These are phyloP conservation scores for Stephanodiscus triporus DNA, from an alignment of 108 stramenopile species.

Conservation along the genomic window DNA sequence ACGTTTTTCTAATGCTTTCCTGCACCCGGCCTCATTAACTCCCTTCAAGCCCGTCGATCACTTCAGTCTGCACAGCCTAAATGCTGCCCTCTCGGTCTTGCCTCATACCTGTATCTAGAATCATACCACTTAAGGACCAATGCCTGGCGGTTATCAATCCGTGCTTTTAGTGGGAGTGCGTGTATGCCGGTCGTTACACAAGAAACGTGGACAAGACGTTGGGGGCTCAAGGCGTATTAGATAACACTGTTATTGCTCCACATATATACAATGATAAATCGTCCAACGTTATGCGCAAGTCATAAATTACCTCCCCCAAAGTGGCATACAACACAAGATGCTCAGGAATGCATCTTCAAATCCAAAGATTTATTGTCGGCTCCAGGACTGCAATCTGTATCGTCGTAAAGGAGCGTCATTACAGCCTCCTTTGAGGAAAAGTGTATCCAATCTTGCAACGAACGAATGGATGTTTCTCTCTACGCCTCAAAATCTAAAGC, in stretches of 20 bases:
- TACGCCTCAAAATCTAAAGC: constrained; percentile 19
- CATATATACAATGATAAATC: not conserved
- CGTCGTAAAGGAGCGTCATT: constrained; percentile 39
- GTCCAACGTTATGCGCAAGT: constrained; percentile 1
- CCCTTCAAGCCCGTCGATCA: no score
- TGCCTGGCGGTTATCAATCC: no score
- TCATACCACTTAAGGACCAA: no score
- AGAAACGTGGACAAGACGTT: no score
- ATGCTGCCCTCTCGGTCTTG: no score
- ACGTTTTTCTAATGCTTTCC: no score
- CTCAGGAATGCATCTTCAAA: constrained; percentile 13
- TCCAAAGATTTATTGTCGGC: constrained; percentile 12
- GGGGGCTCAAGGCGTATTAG: not conserved
- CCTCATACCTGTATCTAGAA: no score
- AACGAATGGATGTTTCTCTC: not conserved
- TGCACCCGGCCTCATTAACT: no score
- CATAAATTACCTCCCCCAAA: not conserved
- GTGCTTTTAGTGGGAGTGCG: no score
- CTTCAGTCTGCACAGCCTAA: no score
- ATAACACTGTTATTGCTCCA: not conserved
- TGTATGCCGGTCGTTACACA: no score
- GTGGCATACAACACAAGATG: constrained; percentile 19
- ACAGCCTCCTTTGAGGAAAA: constrained; percentile 20
- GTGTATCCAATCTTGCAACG: not conserved
- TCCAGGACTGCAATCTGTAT: constrained; percentile 6